These are phyloP conservation scores for Aspergillus nidulans DNA, from an alignment of 495 filamentous ascomycete species.

Conservation along the genomic window DNA sequence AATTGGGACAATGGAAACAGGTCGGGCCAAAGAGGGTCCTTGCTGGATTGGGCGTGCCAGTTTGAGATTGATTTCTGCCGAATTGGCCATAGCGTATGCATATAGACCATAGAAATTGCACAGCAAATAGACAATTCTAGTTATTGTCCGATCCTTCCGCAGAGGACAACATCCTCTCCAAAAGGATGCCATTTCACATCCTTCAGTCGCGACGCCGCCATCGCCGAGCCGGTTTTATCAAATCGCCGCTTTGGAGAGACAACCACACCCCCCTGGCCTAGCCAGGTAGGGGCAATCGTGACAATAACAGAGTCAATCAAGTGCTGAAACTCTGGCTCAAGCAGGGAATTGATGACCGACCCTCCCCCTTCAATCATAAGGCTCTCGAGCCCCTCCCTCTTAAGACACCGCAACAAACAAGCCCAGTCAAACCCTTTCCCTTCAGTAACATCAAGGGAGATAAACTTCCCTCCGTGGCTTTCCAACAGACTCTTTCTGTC, in stretches of 20 bases:
- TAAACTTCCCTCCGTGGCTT: conserved; percentile 42
- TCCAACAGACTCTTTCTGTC: conserved; percentile 33
- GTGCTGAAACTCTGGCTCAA: conserved; percentile 47
- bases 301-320: conserved; percentile 75
- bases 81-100: neutral
- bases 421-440: conserved; percentile 51
- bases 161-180: conserved; percentile 75
- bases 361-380: conserved; percentile 90
- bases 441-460: conserved; percentile 22
- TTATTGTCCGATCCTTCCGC: conserved; percentile 45
- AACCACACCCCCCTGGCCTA: conserved; percentile 73
- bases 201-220: conserved; percentile 54
- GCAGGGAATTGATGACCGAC: conserved; percentile 69
- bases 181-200: conserved; percentile 70
- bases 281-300: conserved; percentile 80
- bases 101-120: neutral
- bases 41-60: conserved; percentile 19
- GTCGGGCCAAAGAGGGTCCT: conserved; percentile 21
- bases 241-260: conserved; percentile 55
- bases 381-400: conserved; percentile 56
- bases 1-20: conserved; percentile 28
- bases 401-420: conserved; percentile 52
- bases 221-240: conserved; percentile 38
- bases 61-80: neutral
- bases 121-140: neutral